phyloP scores from a whole-genome alignment of 164 flowering plant genomes.

The Vitis labrusca region DNA sequence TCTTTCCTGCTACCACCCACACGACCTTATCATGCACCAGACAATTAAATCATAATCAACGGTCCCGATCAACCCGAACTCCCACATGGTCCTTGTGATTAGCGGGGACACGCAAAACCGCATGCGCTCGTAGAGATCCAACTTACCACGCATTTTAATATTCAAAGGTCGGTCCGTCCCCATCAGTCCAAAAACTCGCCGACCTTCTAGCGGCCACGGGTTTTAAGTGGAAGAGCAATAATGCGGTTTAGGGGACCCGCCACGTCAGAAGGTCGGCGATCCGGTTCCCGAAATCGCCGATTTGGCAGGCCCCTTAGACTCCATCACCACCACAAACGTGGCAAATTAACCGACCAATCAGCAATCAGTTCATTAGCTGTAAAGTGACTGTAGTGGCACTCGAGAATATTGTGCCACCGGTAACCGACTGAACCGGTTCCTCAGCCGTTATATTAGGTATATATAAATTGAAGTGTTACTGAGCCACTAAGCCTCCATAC shows the following conservation, averaged over 20 bases:
- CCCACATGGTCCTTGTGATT: too few relatives aligned
- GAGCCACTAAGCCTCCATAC: neutral
- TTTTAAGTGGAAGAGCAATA: constrained; percentile 1
- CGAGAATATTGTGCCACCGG: constrained; percentile 4
- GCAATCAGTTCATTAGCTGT: constrained; percentile 8
- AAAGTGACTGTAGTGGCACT: constrained; percentile 7
- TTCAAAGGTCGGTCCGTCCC: constrained; percentile 18
- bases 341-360: neutral
- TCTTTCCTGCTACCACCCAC: neutral
- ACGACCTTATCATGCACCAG: neutral
- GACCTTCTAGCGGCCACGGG: constrained; percentile 11
- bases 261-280: constrained; percentile 17
- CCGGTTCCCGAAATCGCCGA: neutral
- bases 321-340: constrained; percentile 16
- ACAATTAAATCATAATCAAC: neutral
- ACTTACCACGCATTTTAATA: constrained; percentile 8
- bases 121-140: neutral
- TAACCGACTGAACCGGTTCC: constrained; percentile 20
- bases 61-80: neutral
- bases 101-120: too few relatives aligned
- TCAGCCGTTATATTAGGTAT: constrained; percentile 22
- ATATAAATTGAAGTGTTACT: neutral
- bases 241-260: constrained; percentile 4
- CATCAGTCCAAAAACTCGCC: constrained; percentile 2
- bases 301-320: neutral